Percentiles rank a stretch among this genome's conserved stretches.
Evolutionary conservation across 352 stramenopile species (phyloP).

Genomic region (Phytopythium cucurbitacearum): DNA sequence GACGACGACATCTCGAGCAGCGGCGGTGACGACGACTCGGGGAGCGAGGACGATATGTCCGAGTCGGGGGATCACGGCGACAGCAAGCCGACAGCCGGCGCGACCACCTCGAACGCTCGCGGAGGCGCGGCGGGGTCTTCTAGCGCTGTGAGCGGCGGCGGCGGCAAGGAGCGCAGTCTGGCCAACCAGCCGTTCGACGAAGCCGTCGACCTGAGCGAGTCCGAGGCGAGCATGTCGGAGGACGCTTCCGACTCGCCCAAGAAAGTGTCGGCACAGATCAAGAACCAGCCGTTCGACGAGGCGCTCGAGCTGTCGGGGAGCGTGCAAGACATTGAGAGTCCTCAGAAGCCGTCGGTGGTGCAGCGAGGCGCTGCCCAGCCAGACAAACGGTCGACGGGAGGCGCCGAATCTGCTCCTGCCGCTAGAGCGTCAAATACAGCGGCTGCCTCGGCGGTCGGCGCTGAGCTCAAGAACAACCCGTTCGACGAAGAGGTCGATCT

Average conservation of each 20-base stretch:
- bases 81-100: slow-evolving; percentile 18
- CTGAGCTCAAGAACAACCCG: slow-evolving; percentile 78
- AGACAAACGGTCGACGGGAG: background rate
- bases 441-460: slow-evolving; percentile 7
- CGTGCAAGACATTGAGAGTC: slow-evolving; percentile 69
- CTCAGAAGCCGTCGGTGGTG: slow-evolving; percentile 20
- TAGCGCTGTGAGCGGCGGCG: slow-evolving; percentile 7
- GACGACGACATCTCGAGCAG: slow-evolving; percentile 54
- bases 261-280: slow-evolving; percentile 36
- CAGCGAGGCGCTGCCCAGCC: slow-evolving; percentile 1
- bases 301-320: slow-evolving; percentile 79
- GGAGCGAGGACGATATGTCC: slow-evolving; percentile 68
- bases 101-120: background rate
- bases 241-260: slow-evolving; percentile 51
- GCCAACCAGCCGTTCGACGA: slow-evolving; percentile 87
- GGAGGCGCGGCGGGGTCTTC: slow-evolving; percentile 5
- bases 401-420: slow-evolving; percentile 1
- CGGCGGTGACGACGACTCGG: slow-evolving; percentile 34
- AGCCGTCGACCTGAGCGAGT: slow-evolving; percentile 85
- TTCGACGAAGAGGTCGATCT: slow-evolving; percentile 87
- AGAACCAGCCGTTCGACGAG: slow-evolving; percentile 82
- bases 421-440: slow-evolving; percentile 9
- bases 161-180: slow-evolving; percentile 41
- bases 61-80: slow-evolving; percentile 54
- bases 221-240: slow-evolving; percentile 52